Conservation (phyloP, 257 asterid genomes). For the Solanum appendiculatum region DNA sequence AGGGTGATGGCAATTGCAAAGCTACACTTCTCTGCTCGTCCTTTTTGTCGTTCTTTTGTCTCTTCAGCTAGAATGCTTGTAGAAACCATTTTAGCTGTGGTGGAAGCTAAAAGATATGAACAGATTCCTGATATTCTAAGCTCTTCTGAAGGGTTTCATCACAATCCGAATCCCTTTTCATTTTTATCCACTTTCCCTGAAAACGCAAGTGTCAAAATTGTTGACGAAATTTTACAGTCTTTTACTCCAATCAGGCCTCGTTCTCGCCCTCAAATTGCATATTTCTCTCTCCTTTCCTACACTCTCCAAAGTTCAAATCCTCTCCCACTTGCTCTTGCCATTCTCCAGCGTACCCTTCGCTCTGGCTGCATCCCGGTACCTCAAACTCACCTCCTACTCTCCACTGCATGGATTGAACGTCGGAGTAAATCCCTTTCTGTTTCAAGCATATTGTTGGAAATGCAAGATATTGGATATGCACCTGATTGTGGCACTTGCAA, state of each 20-base stretch:
- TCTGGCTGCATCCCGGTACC: slow-evolving; percentile 68
- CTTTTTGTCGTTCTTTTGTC: slow-evolving; percentile 1
- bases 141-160: slow-evolving; percentile 9
- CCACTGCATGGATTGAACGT: slow-evolving; percentile 50
- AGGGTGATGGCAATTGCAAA: slow-evolving; percentile 6
- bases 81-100: slow-evolving; percentile 44
- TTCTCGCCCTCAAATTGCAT: slow-evolving; percentile 30
- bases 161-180: slow-evolving; percentile 51
- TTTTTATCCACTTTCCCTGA: slow-evolving; percentile 41
- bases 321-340: slow-evolving; percentile 55
- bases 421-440: slow-evolving; percentile 20
- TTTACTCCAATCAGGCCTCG: slow-evolving; percentile 60
- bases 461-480: slow-evolving; percentile 54
- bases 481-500: slow-evolving; percentile 70
- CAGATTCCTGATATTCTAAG: slow-evolving; percentile 49
- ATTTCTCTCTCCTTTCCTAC: slow-evolving; percentile 54
- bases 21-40: background rate
- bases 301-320: slow-evolving; percentile 42
- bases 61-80: slow-evolving; percentile 19
- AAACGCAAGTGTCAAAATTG: slow-evolving; percentile 17
- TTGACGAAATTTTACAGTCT: slow-evolving; percentile 53
- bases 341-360: slow-evolving; percentile 61
- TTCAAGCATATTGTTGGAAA: slow-evolving; percentile 29
- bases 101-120: slow-evolving; percentile 39
- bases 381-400: slow-evolving; percentile 50